These are phyloP conservation scores for Cystobasidium onofrii DNA, from an alignment of 768 basidiomycete species.

Conservation along the genomic window DNA sequence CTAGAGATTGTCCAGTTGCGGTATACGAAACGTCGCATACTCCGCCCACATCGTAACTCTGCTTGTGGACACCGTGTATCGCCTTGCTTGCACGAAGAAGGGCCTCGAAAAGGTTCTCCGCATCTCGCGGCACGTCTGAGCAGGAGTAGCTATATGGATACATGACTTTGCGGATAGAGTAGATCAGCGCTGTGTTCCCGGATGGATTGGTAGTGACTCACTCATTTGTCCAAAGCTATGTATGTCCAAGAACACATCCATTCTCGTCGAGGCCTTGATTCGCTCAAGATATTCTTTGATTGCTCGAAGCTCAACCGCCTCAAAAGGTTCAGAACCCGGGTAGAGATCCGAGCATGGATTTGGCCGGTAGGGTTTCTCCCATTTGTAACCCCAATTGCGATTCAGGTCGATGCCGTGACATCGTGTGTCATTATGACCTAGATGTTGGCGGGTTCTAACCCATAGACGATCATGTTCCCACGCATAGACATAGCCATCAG, in stretches of 20 bases:
- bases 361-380: conserved; percentile 26
- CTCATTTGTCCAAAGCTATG: conserved; percentile 76
- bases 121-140: conserved; percentile 57
- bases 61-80: conserved; percentile 54
- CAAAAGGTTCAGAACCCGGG: conserved; percentile 64
- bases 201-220: conserved; percentile 48
- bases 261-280: conserved; percentile 45
- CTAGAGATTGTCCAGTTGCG: conserved; percentile 58
- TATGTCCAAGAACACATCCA: conserved; percentile 64
- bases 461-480: conserved; percentile 64
- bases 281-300: conserved; percentile 59
- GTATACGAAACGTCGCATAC: conserved; percentile 31
- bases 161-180: conserved; percentile 51
- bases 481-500: conserved; percentile 56
- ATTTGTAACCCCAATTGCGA: conserved; percentile 61
- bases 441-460: conserved; percentile 58
- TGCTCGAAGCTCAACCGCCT: conserved; percentile 66
- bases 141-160: conserved; percentile 69
- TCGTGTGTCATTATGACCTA: conserved; percentile 50
- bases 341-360: conserved; percentile 68
- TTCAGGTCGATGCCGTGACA: conserved; percentile 74
- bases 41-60: conserved; percentile 51
- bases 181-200: not conserved
- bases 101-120: conserved; percentile 67
- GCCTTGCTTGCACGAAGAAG: conserved; percentile 60